Base-by-base conservation (phyloP, 2,329 filamentous ascomycete species). In the Claviceps cyperi region DNA sequence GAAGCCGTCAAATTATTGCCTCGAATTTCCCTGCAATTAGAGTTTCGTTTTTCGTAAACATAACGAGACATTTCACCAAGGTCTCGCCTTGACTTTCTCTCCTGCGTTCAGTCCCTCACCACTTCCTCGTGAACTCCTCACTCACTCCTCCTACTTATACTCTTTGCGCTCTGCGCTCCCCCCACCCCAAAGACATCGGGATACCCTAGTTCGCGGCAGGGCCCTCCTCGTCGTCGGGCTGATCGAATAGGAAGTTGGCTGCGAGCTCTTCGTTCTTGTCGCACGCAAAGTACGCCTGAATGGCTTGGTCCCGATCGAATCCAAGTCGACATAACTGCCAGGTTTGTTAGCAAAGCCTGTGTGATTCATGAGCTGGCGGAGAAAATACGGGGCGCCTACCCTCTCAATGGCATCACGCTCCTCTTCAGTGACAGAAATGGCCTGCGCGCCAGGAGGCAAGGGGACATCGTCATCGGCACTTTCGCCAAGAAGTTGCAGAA, bases 211-310 rank as follows among this genome's bases (percentile, higher is more conserved):
- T 70, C 53, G 68, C 64, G 9, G 68, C 64, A 8, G 67, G 62
- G 35, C 73, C 69, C 51, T 84, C 81, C 37, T 86, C 83, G 46
- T 96, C 90, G 54, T 94, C 89, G 9, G 90, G 90, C 70, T 97
- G 89, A 60, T 98, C 92, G 64, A 98, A 98, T 53, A 98, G 75
- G 69, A 96, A 97, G 70, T 98, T 98, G 56, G 92, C 92, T 0
- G 92, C 92, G 48, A 98, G 76, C 69, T 98, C 92, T 70, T 98
- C 92, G 67, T 98, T 97, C 78, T 97, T 98, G 69, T 98, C 92
- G 68, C 92, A 98, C 36, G 92, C 92, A 65, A 98, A 98, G 71
- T 97, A 98, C 24, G 92, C 92, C 70, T 98, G 91, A 58, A 97
- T 95, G 48, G 92, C 92, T 59, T 89, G 80, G 59, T 97, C 89